These are phyloP conservation scores for Lentinula sp. DNA, from an alignment of 768 basidiomycete species.

Conservation along the genomic window DNA sequence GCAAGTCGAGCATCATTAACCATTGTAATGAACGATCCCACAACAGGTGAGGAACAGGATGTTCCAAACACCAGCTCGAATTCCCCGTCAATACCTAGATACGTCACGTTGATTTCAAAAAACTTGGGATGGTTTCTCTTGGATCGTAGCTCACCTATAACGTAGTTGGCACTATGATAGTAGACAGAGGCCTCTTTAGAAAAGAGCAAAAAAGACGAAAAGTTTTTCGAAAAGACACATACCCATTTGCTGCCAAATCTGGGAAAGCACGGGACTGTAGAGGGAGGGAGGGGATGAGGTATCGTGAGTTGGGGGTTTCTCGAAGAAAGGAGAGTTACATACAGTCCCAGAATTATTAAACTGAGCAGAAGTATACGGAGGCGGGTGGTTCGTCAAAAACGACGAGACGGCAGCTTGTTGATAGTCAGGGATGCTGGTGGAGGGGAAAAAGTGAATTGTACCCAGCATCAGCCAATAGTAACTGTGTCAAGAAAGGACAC, in stretches of 20 bases:
- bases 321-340: neutral
- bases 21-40: conserved; percentile 43
- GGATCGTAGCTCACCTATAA: conserved; percentile 23
- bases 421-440: conserved; percentile 34
- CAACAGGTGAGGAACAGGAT: conserved; percentile 42
- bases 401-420: conserved; percentile 33
- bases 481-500: neutral
- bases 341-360: conserved; percentile 39
- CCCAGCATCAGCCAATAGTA: conserved; percentile 13
- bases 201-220: neutral
- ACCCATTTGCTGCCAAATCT: conserved; percentile 46
- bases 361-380: conserved; percentile 30
- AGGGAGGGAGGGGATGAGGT: neutral
- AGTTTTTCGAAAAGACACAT: conserved; percentile 4
- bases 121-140: no score
- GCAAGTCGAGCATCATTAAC: conserved; percentile 48
- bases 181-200: neutral
- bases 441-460: no score
- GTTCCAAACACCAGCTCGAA: conserved; percentile 42
- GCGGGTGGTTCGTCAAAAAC: conserved; percentile 33
- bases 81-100: conserved; percentile 28
- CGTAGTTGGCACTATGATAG: conserved; percentile 28
- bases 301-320: conserved; percentile 11
- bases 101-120: neutral
- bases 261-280: conserved; percentile 40